phyloP scores from a whole-genome alignment of 2,329 filamentous ascomycete species.

The Emericellopsis atlantica region DNA sequence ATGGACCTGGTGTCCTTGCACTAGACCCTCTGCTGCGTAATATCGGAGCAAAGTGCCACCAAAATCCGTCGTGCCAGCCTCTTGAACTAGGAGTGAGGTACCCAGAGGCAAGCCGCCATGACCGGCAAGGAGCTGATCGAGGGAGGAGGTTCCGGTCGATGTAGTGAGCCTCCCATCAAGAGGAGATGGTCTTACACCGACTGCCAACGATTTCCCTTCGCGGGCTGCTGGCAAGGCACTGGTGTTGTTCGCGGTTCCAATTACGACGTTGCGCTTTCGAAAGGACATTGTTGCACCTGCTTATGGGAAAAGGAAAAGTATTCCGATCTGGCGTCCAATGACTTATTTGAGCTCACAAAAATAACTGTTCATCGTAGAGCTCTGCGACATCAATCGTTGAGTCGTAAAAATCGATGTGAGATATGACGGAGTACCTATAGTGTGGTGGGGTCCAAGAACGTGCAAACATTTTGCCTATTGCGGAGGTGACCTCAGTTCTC shows the following conservation, averaged over 20 bases:
- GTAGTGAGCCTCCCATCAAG: conserved; percentile 79
- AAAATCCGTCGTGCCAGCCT: conserved; percentile 90
- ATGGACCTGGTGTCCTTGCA: conserved; percentile 83
- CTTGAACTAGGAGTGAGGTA: conserved; percentile 68
- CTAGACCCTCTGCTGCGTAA: conserved; percentile 84
- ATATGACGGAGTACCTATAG: too few species aligned
- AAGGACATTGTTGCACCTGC: conserved; percentile 34
- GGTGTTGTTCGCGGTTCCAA: conserved; percentile 13
- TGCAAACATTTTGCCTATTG: too few species aligned
- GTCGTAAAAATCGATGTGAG: not conserved
- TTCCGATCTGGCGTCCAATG: too few species aligned
- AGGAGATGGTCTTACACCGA: conserved; percentile 67
- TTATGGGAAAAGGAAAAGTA: too few species aligned
- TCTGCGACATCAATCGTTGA: too few species aligned
- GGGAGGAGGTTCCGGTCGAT: conserved; percentile 77
- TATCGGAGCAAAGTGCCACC: conserved; percentile 72
- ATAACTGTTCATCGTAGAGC: too few species aligned
- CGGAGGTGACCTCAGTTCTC: too few species aligned
- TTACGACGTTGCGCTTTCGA: conserved; percentile 41
- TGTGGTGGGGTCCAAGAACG: too few species aligned
- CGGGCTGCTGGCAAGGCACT: conserved; percentile 9
- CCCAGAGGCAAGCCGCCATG: conserved; percentile 79
- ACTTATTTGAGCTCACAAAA: too few species aligned
- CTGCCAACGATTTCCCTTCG: conserved; percentile 23
- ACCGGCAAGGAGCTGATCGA: conserved; percentile 76